Evolutionary conservation across 2,329 filamentous ascomycete genomes (phyloP).

Genomic region (Cercospora sesami): DNA sequence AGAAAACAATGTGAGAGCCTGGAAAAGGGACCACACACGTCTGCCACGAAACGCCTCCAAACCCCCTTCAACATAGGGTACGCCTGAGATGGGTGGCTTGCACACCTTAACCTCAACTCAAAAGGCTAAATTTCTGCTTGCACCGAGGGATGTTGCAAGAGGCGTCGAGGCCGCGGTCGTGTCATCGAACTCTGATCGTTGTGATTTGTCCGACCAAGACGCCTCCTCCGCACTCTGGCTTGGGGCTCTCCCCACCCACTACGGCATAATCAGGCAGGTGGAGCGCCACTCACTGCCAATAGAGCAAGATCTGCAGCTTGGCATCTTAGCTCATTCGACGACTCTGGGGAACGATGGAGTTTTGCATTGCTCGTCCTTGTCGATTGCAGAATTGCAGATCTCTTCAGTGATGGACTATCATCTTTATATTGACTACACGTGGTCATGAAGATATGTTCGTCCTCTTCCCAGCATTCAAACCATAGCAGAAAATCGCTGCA

Average conservation of each 20-base stretch:
- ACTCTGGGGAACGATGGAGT: neutral
- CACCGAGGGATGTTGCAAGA: conserved; percentile 12
- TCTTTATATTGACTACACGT: conserved; percentile 4
- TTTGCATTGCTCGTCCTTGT: neutral
- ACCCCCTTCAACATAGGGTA: conserved; percentile 1
- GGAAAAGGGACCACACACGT: neutral
- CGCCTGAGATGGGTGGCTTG: conserved; percentile 2
- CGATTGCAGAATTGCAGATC: neutral
- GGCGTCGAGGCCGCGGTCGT: conserved; percentile 1
- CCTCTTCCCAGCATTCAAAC: neutral
- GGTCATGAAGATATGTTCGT: neutral
- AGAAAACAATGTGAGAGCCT: neutral
- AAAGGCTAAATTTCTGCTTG: neutral
- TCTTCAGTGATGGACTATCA: neutral
- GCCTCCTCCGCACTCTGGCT: conserved; percentile 11
- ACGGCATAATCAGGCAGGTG: conserved; percentile 1
- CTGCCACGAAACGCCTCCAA: conserved; percentile 4
- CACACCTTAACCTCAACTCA: conserved; percentile 1
- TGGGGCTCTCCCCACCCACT: neutral
- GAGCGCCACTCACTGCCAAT: neutral
- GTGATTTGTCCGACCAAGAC: conserved; percentile 1
- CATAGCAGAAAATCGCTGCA: neutral
- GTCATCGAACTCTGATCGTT: neutral
- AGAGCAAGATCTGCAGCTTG: conserved; percentile 15
- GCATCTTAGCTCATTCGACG: conserved; percentile 9